These are phyloP conservation scores for Geranium rotundifolium DNA, from an alignment of 345 rosid species.

Conservation along the genomic window DNA sequence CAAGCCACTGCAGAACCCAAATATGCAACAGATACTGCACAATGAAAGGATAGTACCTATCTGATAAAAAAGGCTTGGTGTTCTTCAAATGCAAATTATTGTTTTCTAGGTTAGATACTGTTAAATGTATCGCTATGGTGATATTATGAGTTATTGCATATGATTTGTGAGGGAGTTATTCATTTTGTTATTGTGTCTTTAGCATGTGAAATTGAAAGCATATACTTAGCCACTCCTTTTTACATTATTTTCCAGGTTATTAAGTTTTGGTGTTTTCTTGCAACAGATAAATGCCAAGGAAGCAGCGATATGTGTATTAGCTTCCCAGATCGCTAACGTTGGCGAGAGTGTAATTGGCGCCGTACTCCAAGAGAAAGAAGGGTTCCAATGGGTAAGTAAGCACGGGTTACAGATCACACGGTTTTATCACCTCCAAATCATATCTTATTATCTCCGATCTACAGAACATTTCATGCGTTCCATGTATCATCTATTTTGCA, in stretches of 20 bases:
- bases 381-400: constrained; percentile 66
- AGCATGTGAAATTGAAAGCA: too few relatives aligned
- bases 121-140: too few relatives aligned
- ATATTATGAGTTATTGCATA: not conserved
- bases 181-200: not conserved
- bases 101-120: too few relatives aligned
- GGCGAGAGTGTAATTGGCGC: constrained; percentile 96
- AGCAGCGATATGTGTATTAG: constrained; percentile 67
- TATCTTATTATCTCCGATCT: too few relatives aligned
- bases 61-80: too few relatives aligned
- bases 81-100: too few relatives aligned
- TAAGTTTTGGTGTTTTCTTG: not conserved
- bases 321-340: constrained; percentile 88
- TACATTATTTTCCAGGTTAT: not conserved
- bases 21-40: too few relatives aligned
- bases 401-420: not conserved
- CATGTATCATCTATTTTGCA: constrained; percentile 26
- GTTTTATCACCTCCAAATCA: not conserved
- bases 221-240: too few relatives aligned
- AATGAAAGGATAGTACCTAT: too few relatives aligned
- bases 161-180: not conserved
- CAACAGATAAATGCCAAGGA: constrained; percentile 55
- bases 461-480: not conserved
- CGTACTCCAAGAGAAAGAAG: constrained; percentile 73
- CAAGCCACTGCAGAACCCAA: too few relatives aligned